Evolutionary conservation across 306 rosid genomes (phyloP), one percentile per base, ranked within the genome.

Genomic region (Parietaria judaica): DNA sequence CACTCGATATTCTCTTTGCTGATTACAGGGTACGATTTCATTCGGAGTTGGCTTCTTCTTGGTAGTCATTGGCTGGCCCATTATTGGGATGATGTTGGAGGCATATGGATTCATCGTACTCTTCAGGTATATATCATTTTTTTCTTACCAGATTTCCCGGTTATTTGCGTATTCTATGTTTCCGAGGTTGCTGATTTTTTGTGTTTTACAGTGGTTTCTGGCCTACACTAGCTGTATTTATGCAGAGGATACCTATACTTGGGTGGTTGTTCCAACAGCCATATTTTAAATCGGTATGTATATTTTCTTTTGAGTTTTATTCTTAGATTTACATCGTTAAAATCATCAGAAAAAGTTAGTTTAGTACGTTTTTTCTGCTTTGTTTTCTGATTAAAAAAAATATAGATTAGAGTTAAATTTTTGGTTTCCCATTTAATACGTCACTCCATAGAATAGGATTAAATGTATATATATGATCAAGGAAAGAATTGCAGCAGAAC

Each of bases 251-350:
- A 72, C 99, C 97, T 23, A 63, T 88, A 70, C 90, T 94, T 49
- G 99, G 99, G 63, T 94, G 97, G 97, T 53, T 94, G 69, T 16
- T 88, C 70, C 95, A 94, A 80, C 96, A 84, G 55, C 99, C 97
- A 58, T 88, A 64, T 70, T 31, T 88, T 58, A 81, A 89, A 86
- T 77, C 94, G 77, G 95, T 89, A 86, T 68, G 92, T 78, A 63
- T 65, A 57, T 17, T 16, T 31, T 52, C 51, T 56, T 10, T 41
- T 34, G 11, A 16, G 34, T 37, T 66, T 36, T 35, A 51, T 66
- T 55, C 39, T 14, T 52, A 55, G 4, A 23, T 41, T 51, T 11
- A 49, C 14, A 17, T 9, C 7, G 16, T 36, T 23, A 23, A 23
- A 23, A 23, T 23, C 31, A 23, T 23, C 31, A 23, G 31, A 23